Conservation (phyloP, 345 rosid genomes). For the Rhizophora mangle region DNA sequence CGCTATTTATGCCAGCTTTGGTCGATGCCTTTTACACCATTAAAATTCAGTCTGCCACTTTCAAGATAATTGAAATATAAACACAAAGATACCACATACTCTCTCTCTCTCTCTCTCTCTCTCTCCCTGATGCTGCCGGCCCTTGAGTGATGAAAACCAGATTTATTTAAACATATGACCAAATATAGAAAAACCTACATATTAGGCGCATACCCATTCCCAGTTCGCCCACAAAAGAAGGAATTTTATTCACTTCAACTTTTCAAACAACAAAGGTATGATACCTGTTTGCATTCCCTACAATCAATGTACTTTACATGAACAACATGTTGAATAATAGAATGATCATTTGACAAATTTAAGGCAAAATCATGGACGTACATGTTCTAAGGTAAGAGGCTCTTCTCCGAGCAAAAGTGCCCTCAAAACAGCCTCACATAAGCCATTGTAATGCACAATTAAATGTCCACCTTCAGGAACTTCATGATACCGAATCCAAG, state of each 20-base stretch:
- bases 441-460: conserved; percentile 67
- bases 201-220: background rate
- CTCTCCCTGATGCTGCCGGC: too few species aligned
- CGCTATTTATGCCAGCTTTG: too few species aligned
- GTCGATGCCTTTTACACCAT: too few species aligned
- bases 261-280: conserved; percentile 19
- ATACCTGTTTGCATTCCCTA: conserved; percentile 2
- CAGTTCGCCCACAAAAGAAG: background rate
- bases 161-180: background rate
- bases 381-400: conserved; percentile 38
- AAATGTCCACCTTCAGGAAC: conserved; percentile 85
- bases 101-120: too few species aligned
- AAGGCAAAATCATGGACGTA: conserved; percentile 23
- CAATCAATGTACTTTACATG: conserved; percentile 24
- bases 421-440: conserved; percentile 62
- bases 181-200: background rate
- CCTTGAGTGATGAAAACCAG: background rate
- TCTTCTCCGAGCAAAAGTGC: conserved; percentile 71
- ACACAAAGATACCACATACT: too few species aligned
- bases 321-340: conserved; percentile 22
- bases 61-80: too few species aligned
- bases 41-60: too few species aligned
- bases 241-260: conserved; percentile 18
- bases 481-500: conserved; percentile 87
- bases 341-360: conserved; percentile 16